Percentiles rank a stretch among this genome's conserved stretches.
phyloP scores from a whole-genome alignment of 2,329 filamentous ascomycete species.

The Aspergillus sergii region DNA sequence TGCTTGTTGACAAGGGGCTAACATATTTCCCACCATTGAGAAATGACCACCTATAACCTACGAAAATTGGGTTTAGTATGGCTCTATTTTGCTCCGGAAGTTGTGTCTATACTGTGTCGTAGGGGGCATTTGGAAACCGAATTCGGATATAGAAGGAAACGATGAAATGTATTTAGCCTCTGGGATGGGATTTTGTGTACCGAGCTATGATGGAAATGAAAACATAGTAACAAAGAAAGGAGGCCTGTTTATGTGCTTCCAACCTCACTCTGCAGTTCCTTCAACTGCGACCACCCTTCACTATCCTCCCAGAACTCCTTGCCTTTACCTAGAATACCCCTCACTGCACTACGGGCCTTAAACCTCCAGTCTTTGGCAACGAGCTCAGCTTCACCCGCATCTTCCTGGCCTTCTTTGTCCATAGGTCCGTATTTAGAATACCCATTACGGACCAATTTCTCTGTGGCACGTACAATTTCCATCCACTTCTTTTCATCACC shows the following conservation, averaged over 20 bases:
- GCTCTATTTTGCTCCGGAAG: too few relatives aligned
- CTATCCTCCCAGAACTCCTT: constrained; percentile 81
- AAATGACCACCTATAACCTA: neutral
- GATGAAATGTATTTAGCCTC: neutral
- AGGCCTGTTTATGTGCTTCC: constrained; percentile 16
- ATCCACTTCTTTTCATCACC: constrained; percentile 69
- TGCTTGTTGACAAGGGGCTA: neutral
- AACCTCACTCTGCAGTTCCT: constrained; percentile 42
- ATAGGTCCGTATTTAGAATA: constrained; percentile 77
- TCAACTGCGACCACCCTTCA: constrained; percentile 42
- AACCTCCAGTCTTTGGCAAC: constrained; percentile 83
- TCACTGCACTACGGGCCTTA: constrained; percentile 81
- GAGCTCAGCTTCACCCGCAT: constrained; percentile 52
- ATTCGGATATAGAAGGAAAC: neutral
- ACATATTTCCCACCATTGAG: neutral
- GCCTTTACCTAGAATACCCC: constrained; percentile 79
- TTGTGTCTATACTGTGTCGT: neutral
- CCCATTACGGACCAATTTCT: constrained; percentile 72
- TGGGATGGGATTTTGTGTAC: neutral
- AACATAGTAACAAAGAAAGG: neutral
- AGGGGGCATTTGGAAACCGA: neutral
- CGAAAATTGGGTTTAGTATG: neutral
- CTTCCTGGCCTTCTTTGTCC: constrained; percentile 58
- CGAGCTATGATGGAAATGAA: neutral
- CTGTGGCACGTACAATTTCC: constrained; percentile 73